Evolutionary conservation across 1,284 basidiomycete genomes (phyloP).

Genomic region (Lignosus rhinocerotis): DNA sequence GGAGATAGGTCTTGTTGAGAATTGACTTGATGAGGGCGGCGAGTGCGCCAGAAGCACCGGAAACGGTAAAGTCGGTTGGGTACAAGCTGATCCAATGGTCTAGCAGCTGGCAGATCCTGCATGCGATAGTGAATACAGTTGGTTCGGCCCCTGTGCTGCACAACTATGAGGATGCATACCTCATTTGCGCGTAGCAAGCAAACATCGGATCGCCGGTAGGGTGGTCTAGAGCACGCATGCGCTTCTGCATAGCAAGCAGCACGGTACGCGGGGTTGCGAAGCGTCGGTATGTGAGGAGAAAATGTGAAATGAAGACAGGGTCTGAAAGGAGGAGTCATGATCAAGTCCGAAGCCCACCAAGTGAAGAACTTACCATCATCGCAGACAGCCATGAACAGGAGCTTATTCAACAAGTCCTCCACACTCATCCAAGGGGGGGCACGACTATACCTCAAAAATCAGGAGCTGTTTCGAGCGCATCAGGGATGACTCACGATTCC

Average conservation of each 20-base stretch:
- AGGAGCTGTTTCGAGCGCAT: neutral
- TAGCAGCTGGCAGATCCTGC: slow-evolving; percentile 73
- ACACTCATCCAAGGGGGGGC: slow-evolving; percentile 71
- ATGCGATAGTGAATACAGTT: neutral
- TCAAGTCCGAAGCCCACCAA: neutral
- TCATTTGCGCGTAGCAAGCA: slow-evolving; percentile 81
- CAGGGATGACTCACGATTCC: slow-evolving; percentile 33
- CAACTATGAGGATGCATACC: slow-evolving; percentile 41
- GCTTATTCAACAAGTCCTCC: slow-evolving; percentile 75
- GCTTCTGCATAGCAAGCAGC: slow-evolving; percentile 82
- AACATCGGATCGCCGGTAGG: slow-evolving; percentile 78
- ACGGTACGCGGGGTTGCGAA: slow-evolving; percentile 75
- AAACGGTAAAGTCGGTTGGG: slow-evolving; percentile 74
- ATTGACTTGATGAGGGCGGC: slow-evolving; percentile 75
- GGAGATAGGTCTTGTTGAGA: slow-evolving; percentile 72
- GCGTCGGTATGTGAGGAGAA: slow-evolving; percentile 77
- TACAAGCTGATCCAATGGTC: slow-evolving; percentile 75
- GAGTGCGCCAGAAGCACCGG: slow-evolving; percentile 69
- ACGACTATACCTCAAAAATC: slow-evolving; percentile 40
- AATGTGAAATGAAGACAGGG: slow-evolving; percentile 72
- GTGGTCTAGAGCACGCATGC: slow-evolving; percentile 73
- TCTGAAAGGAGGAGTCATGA: slow-evolving; percentile 44
- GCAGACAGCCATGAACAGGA: slow-evolving; percentile 61
- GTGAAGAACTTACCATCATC: slow-evolving; percentile 62
- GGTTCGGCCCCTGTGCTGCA: neutral